Conservation (phyloP, 331 rosid genomes). For the Quercus tomentella region DNA sequence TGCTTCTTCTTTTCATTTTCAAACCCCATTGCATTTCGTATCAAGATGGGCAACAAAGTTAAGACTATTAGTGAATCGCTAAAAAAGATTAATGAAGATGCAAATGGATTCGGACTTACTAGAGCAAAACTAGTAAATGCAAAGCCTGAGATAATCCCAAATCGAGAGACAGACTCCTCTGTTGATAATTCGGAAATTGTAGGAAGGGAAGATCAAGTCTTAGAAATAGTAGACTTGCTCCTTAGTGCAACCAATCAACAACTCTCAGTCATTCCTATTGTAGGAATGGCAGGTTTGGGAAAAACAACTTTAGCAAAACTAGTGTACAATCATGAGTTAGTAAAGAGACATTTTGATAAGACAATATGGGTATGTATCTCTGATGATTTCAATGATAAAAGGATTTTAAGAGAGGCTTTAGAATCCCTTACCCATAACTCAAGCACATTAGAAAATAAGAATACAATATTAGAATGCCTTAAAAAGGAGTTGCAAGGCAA, state of each 20-base stretch:
- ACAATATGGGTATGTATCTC: background rate
- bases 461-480: background rate
- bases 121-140: too few species aligned
- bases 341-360: background rate
- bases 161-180: too few species aligned
- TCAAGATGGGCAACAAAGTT: too few species aligned
- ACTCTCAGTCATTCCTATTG: background rate
- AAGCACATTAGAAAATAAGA: accelerated
- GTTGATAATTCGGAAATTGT: background rate
- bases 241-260: background rate
- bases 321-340: background rate
- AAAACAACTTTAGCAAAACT: background rate
- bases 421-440: too few species aligned
- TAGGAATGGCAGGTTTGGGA: background rate
- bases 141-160: too few species aligned
- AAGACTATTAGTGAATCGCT: too few species aligned
- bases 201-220: background rate
- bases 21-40: too few species aligned
- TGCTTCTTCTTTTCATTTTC: too few species aligned
- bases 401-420: too few species aligned
- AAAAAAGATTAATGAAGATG: too few species aligned
- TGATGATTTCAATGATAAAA: background rate
- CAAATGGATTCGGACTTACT: too few species aligned
- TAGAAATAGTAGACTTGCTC: background rate
- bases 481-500: background rate